These are phyloP conservation scores for Cichorium intybus DNA, from an alignment of 140 eudicot genomes.

Conservation along the genomic window DNA sequence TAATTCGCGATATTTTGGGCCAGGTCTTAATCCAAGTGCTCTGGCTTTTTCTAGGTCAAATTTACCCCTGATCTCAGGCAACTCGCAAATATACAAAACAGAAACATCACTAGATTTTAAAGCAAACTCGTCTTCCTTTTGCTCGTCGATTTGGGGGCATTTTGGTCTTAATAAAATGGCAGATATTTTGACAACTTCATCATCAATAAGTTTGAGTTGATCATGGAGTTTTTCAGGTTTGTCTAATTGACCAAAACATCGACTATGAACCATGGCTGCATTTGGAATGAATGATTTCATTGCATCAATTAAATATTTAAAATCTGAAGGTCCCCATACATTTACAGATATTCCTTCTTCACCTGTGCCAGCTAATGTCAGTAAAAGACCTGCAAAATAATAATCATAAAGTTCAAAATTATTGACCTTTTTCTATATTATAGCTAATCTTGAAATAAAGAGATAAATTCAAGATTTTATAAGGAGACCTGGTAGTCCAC, in stretches of 20 bases:
- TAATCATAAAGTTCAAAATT: not conserved
- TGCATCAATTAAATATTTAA: slow-evolving; percentile 67
- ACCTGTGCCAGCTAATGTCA: slow-evolving; percentile 90
- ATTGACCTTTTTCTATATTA: not conserved
- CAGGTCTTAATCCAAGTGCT: slow-evolving; percentile 74
- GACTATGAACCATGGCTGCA: slow-evolving; percentile 89
- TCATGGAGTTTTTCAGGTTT: slow-evolving; percentile 33
- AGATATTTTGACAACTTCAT: slow-evolving; percentile 82
- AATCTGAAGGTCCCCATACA: slow-evolving; percentile 89
- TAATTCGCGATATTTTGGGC: slow-evolving; percentile 74
- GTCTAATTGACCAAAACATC: slow-evolving; percentile 62
- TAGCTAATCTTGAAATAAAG: not conserved
- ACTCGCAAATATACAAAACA: slow-evolving; percentile 75
- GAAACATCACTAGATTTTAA: slow-evolving; percentile 68
- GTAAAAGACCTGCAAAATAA: slow-evolving; percentile 60
- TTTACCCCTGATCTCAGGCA: slow-evolving; percentile 83
- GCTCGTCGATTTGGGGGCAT: not conserved
- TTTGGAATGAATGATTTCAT: slow-evolving; percentile 86
- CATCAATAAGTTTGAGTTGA: slow-evolving; percentile 55
- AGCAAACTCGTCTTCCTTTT: slow-evolving; percentile 23
- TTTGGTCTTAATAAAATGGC: slow-evolving; percentile 69
- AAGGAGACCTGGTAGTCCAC: slow-evolving; percentile 84
- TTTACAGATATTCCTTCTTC: slow-evolving; percentile 86
- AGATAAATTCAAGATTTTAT: not conserved
- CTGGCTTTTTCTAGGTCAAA: slow-evolving; percentile 73